phyloP scores from a whole-genome alignment of 306 rosid genomes.

The Vicia faba region DNA sequence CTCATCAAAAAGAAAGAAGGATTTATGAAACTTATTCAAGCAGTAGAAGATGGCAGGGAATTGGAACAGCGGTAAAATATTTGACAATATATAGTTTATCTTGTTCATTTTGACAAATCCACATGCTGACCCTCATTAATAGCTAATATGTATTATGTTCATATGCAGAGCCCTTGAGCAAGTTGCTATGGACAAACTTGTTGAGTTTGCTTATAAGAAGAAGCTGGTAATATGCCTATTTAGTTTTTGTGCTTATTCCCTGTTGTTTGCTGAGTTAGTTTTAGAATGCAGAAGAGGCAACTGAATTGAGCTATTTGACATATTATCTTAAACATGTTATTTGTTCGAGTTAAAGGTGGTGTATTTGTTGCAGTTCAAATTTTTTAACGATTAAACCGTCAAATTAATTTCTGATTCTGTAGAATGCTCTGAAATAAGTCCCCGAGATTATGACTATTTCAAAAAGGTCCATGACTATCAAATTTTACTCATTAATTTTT shows the following conservation, averaged over 20 bases:
- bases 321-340: constrained; percentile 22
- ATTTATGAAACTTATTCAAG: too few relatives aligned
- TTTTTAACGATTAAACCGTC: not conserved
- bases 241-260: constrained; percentile 4
- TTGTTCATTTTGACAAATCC: not conserved
- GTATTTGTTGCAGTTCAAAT: constrained; percentile 8
- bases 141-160: constrained; percentile 28
- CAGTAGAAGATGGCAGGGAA: too few relatives aligned
- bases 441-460: too few relatives aligned
- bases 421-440: too few relatives aligned
- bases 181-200: constrained; percentile 78
- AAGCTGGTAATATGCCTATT: constrained; percentile 61
- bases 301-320: constrained; percentile 25
- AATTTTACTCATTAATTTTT: too few relatives aligned
- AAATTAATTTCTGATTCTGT: too few relatives aligned
- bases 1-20: too few relatives aligned
- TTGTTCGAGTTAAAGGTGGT: constrained; percentile 20
- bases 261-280: constrained; percentile 20
- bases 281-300: constrained; percentile 12
- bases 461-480: too few relatives aligned
- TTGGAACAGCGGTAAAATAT: too few relatives aligned
- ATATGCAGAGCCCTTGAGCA: constrained; percentile 71
- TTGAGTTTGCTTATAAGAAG: constrained; percentile 76
- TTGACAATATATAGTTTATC: too few relatives aligned
- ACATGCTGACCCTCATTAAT: constrained; percentile 27